These are phyloP conservation scores for Triangularia verruculosa DNA, from an alignment of 2,329 filamentous ascomycete genomes.

Conservation along the genomic window DNA sequence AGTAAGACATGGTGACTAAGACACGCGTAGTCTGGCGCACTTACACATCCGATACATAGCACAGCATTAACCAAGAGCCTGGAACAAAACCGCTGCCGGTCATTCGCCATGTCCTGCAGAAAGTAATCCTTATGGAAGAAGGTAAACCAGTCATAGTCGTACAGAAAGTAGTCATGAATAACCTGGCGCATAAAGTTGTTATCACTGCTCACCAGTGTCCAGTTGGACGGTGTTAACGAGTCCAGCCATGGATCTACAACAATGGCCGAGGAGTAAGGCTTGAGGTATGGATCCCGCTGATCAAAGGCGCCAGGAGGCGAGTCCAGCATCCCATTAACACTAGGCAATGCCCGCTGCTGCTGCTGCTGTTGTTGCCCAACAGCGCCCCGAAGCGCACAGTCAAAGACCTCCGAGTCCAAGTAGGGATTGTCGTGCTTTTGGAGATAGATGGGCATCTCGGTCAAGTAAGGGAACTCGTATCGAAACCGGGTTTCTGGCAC, in stretches of 20 bases:
- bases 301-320: constrained; percentile 3
- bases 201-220: constrained; percentile 38
- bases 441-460: constrained; percentile 33
- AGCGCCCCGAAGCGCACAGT: constrained; percentile 16
- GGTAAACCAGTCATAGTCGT: constrained; percentile 37
- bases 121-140: constrained; percentile 41
- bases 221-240: constrained; percentile 32
- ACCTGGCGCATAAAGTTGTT: constrained; percentile 43
- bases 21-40: constrained; percentile 11
- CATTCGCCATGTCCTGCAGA: constrained; percentile 37
- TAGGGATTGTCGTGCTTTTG: constrained; percentile 30
- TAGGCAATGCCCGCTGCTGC: constrained; percentile 13
- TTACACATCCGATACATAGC: constrained; percentile 38
- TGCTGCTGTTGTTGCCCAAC: constrained; percentile 9
- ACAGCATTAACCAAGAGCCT: constrained; percentile 39
- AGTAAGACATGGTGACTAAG: background rate
- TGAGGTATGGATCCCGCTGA: constrained; percentile 30
- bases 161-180: constrained; percentile 66
- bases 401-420: constrained; percentile 32
- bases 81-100: constrained; percentile 37
- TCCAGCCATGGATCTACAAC: constrained; percentile 36
- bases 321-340: background rate
- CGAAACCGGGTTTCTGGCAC: constrained; percentile 38
- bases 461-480: constrained; percentile 39
- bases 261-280: constrained; percentile 37